These are phyloP conservation scores for Henckelia pumila DNA, from an alignment of 257 asterid species.

Conservation along the genomic window DNA sequence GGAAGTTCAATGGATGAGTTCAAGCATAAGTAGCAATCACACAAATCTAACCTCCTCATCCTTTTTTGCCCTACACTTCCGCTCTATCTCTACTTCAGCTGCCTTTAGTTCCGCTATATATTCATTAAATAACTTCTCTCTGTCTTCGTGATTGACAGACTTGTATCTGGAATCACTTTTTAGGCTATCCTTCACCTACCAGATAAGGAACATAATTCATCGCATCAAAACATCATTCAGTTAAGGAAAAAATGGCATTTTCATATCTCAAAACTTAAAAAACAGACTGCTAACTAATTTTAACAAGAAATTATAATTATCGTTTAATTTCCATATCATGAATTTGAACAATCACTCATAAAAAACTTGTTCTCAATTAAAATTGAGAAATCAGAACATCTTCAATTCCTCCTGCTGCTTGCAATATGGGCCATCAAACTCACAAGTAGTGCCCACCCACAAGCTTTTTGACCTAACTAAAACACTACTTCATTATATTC, in stretches of 20 bases:
- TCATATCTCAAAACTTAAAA: neutral
- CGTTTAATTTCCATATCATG: neutral
- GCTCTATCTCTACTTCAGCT: conserved; percentile 61
- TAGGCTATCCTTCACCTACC: conserved; percentile 82
- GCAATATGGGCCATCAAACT: neutral
- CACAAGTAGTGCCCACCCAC: neutral
- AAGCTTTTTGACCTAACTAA: neutral
- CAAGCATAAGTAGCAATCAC: conserved; percentile 17
- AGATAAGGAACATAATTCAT: conserved; percentile 25
- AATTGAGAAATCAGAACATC: neutral
- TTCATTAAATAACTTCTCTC: conserved; percentile 76
- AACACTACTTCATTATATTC: too few species aligned
- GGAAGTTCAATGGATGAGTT: neutral
- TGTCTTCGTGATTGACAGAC: conserved; percentile 79
- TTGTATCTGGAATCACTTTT: conserved; percentile 86
- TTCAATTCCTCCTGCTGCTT: neutral
- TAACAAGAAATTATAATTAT: too few species aligned
- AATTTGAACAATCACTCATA: neutral
- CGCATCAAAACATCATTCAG: conserved; percentile 14
- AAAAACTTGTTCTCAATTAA: neutral
- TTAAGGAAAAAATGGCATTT: conserved; percentile 15
- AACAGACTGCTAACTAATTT: neutral
- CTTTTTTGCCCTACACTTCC: conserved; percentile 54
- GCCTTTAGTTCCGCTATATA: conserved; percentile 71
- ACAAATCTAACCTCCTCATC: conserved; percentile 69